Conservation (phyloP, 1,139 yeast species). For the Geotrichum carabidarum region DNA sequence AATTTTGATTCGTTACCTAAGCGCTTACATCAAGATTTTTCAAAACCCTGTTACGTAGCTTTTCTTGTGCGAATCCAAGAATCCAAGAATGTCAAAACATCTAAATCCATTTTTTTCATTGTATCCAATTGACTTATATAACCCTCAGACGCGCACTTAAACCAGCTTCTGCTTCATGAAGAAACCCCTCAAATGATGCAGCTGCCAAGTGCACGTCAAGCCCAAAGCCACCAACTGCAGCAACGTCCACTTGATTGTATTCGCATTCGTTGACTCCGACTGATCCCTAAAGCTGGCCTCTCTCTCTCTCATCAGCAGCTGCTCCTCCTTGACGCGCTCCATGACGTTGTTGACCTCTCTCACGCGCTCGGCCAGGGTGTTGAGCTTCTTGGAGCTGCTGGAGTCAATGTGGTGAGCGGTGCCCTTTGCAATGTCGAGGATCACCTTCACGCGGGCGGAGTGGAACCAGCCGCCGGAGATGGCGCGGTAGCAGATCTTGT, state of each 20-base stretch:
- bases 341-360: conserved; percentile 52
- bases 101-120: too few relatives aligned
- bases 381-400: conserved; percentile 46
- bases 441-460: conserved; percentile 46
- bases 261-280: conserved; percentile 60
- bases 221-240: conserved; percentile 55
- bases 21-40: too few relatives aligned
- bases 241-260: conserved; percentile 61
- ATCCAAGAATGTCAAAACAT: neutral
- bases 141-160: conserved; percentile 27
- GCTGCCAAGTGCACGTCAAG: conserved; percentile 62
- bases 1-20: too few relatives aligned
- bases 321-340: conserved; percentile 57
- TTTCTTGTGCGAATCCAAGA: neutral
- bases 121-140: neutral
- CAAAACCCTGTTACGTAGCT: too few relatives aligned
- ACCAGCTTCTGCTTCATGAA: conserved; percentile 63
- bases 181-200: conserved; percentile 56
- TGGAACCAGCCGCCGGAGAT: conserved; percentile 57
- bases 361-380: conserved; percentile 51
- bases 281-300: conserved; percentile 65
- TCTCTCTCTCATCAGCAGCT: conserved; percentile 59
- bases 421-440: conserved; percentile 49
- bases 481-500: conserved; percentile 65
- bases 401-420: conserved; percentile 51